phyloP scores from a whole-genome alignment of 306 rosid genomes.

The Rubus parviflorus region DNA sequence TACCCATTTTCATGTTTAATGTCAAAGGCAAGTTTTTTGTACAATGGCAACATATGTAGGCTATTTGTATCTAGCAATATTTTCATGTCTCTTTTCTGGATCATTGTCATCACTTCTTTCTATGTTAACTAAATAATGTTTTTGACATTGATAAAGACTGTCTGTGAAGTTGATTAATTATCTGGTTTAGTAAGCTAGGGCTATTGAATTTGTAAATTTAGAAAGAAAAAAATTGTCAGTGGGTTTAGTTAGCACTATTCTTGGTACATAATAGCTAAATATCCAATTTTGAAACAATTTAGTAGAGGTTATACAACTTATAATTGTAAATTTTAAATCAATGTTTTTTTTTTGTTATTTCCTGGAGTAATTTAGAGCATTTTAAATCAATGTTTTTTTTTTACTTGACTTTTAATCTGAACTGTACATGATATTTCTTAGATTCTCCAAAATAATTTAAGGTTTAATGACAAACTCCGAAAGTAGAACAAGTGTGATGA shows the following conservation, averaged over 20 bases:
- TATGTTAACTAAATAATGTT: neutral
- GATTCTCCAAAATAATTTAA: neutral
- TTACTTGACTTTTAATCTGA: neutral
- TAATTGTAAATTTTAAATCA: neutral
- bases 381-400: neutral
- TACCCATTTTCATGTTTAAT: neutral
- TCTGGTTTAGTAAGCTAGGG: neutral
- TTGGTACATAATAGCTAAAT: neutral
- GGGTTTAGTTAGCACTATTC: neutral
- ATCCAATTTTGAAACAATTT: neutral
- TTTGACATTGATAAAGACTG: neutral
- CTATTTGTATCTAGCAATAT: neutral
- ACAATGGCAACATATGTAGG: neutral
- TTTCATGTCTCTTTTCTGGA: constrained; percentile 2
- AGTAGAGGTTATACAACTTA: neutral
- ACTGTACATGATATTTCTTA: too few species aligned
- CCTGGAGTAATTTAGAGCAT: neutral
- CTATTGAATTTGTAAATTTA: neutral
- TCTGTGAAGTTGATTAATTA: neutral
- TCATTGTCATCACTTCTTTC: neutral
- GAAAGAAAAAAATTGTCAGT: neutral
- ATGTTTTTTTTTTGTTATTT: neutral
- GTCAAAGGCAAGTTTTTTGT: neutral
- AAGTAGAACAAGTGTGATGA: neutral
- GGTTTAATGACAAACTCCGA: neutral